Conservation (phyloP, 1,284 basidiomycete species). For the Pholiota adiposa region DNA sequence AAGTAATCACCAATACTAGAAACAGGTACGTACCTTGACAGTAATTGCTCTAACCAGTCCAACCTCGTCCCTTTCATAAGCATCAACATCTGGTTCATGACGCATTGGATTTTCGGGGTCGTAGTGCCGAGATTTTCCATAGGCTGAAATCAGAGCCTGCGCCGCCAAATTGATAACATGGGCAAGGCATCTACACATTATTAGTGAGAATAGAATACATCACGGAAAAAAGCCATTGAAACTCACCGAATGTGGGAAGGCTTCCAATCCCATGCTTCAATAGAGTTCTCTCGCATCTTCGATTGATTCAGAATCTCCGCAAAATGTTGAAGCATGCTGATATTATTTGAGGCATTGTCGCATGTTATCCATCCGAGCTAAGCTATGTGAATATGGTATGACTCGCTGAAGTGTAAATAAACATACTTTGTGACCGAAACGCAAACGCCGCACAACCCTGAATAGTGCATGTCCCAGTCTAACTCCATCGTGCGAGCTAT, state of each 20-base stretch:
- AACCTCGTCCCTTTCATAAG: slow-evolving; percentile 16
- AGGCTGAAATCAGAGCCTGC: slow-evolving; percentile 33
- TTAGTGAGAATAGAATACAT: neutral
- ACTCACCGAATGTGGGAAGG: slow-evolving; percentile 7
- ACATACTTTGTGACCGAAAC: slow-evolving; percentile 19
- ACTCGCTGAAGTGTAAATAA: too few relatives aligned
- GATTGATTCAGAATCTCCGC: neutral
- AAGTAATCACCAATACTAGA: neutral
- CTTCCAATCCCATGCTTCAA: neutral
- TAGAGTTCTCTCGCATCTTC: neutral
- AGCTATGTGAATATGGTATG: too few relatives aligned
- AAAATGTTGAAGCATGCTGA: slow-evolving; percentile 10
- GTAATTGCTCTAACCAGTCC: slow-evolving; percentile 15
- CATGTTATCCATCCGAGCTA: too few relatives aligned
- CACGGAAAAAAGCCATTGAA: neutral
- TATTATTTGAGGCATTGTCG: slow-evolving; percentile 14
- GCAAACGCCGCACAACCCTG: slow-evolving; percentile 20
- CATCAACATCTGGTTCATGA: slow-evolving; percentile 16
- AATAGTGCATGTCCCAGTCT: slow-evolving; percentile 27
- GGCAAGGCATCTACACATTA: slow-evolving; percentile 35
- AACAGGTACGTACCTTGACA: slow-evolving; percentile 1
- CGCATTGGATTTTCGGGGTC: slow-evolving; percentile 18
- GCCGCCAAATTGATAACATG: slow-evolving; percentile 42
- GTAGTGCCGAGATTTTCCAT: slow-evolving; percentile 33
- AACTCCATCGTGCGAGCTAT: slow-evolving; percentile 31